Evolutionary conservation across 1,284 basidiomycete genomes (phyloP).

Genomic region (Fistulinella staudtii): DNA sequence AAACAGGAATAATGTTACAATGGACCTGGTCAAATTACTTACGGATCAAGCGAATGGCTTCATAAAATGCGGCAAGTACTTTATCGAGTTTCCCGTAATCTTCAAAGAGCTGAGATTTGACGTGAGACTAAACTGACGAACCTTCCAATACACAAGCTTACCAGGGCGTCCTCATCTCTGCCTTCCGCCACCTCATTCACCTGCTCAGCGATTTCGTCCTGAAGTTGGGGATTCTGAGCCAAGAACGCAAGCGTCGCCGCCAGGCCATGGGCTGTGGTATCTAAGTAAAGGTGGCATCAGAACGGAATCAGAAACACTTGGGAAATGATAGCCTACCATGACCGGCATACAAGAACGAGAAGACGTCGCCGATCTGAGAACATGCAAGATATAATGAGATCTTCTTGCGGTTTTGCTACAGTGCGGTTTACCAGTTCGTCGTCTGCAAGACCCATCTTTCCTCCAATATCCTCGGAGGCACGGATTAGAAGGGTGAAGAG

Average conservation of each 20-base stretch:
- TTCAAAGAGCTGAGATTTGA: constrained; percentile 22
- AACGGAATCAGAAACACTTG: not conserved
- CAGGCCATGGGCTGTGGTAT: constrained; percentile 49
- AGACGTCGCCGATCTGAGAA: constrained; percentile 49
- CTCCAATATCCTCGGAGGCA: constrained; percentile 43
- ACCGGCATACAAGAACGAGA: constrained; percentile 50
- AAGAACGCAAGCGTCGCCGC: constrained; percentile 41
- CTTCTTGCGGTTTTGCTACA: no score
- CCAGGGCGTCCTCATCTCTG: constrained; percentile 39
- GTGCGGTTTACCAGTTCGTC: constrained; percentile 41
- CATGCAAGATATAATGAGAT: no score
- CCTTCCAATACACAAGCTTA: constrained; percentile 20
- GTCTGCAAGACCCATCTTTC: constrained; percentile 43
- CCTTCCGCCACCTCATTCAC: constrained; percentile 36
- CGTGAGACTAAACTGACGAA: constrained; percentile 20
- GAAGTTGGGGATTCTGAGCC: constrained; percentile 40
- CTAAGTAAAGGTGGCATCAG: constrained; percentile 25
- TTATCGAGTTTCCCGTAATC: constrained; percentile 44
- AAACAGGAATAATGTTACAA: not conserved
- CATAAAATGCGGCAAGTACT: constrained; percentile 41
- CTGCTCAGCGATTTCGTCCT: constrained; percentile 45
- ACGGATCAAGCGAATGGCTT: constrained; percentile 20
- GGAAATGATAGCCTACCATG: constrained; percentile 39
- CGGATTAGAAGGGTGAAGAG: constrained; percentile 46
- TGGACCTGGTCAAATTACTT: not conserved